Evolutionary conservation across 345 rosid species (phyloP).

Genomic region (Draba incana): DNA sequence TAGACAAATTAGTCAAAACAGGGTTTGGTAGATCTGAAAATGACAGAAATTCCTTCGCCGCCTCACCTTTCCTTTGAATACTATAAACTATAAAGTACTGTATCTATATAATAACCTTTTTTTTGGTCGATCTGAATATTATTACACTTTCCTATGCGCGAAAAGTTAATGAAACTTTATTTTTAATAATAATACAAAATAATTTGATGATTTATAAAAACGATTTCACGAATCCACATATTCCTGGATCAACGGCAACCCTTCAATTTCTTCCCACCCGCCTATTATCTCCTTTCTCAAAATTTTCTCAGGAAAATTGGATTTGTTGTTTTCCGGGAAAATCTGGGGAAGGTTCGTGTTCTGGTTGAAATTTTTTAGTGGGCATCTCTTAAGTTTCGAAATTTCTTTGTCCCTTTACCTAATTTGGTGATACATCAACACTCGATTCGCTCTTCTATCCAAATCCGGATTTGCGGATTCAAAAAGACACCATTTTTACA

Average conservation of each 20-base stretch:
- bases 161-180: not conserved
- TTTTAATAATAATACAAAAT: too few relatives aligned
- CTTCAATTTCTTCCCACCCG: conserved; percentile 44
- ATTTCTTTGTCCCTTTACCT: not conserved
- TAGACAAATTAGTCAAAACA: not conserved
- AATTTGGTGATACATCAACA: not conserved
- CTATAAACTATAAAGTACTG: too few relatives aligned
- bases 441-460: conserved; percentile 5
- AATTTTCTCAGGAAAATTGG: not conserved
- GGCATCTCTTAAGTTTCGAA: conserved; percentile 17
- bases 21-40: not conserved
- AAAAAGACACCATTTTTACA: not conserved
- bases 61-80: not conserved
- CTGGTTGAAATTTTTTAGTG: conserved; percentile 6
- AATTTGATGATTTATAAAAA: not conserved
- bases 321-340: conserved; percentile 1
- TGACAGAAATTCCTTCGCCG: not conserved
- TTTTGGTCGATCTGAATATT: not conserved
- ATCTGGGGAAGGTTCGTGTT: conserved; percentile 13
- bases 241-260: conserved; percentile 51
- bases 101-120: too few relatives aligned
- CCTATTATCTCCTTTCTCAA: conserved; percentile 23
- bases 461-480: conserved; percentile 28
- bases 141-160: not conserved
- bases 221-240: conserved; percentile 46